Evolutionary conservation across 805 yeast species (phyloP), one percentile per base, ranked within the genome.

Genomic region (Torulaspora indica): DNA sequence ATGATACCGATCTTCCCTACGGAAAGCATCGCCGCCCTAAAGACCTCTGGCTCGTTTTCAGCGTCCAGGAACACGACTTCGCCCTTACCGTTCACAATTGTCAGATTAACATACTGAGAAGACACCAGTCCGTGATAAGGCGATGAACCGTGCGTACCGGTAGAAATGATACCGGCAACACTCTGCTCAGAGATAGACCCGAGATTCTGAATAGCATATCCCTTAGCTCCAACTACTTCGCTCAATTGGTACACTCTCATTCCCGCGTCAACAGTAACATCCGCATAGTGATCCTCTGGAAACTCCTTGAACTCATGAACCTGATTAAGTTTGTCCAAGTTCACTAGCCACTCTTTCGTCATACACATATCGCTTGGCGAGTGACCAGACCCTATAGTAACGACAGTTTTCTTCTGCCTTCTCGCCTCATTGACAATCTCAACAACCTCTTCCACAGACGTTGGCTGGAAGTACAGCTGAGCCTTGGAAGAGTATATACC

Each of bases 141-240:
- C 8, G 95, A 82, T 0, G 97, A 85, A 6, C 98, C 98, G 60
- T 91, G 98, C 0, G 98, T 89, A 23, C 98, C 98, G 0, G 98
- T 91, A 1, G 95, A 84, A 35, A 93, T 88, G 52, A 90, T 80
- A n/a, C 98, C 98, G 3, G 95, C 98, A 20, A 89, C 73, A 12
- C 95, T 85, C 63, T 91, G 98, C 49, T 88, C 96, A 32, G 93
- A 80, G 42, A 91, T 91, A 1, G 97, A 89, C 1, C 98, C 98
- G 56, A 93, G 70, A 57, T 85, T 91, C 65, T 91, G 98, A 46
- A 91, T 71, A 4, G 96, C 95, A 47, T 87, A 75, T 1, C 84
- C 82, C 50, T 77, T 73, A 9, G 69, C 49, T 20, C 78, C 82
- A 48, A 91, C 71, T 48, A 72, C 72, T 8, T 79, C 79, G 63